Percentiles rank a stretch among this genome's conserved stretches.
These are phyloP conservation scores for Arthrobotrys iridis DNA, from an alignment of 2,329 filamentous ascomycete genomes.

Conservation along the genomic window DNA sequence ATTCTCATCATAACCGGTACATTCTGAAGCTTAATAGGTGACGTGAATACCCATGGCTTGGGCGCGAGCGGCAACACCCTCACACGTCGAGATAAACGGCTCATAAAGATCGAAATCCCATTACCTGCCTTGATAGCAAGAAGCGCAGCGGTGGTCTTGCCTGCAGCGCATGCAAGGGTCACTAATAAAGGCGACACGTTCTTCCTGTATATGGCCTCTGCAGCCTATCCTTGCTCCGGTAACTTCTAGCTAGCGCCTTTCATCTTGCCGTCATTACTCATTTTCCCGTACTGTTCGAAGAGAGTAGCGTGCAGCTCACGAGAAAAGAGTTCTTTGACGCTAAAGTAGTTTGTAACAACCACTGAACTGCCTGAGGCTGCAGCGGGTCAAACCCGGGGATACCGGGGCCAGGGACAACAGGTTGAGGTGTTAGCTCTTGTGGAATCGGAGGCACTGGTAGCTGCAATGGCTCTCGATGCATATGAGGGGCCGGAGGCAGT, in stretches of 20 bases:
- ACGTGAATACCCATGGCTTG: constrained; percentile 3
- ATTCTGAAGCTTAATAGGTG: neutral
- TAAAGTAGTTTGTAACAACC: neutral
- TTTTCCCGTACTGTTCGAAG: neutral
- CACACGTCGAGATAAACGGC: constrained; percentile 7
- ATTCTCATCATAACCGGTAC: neutral
- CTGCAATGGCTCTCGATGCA: too few species aligned
- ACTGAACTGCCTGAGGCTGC: neutral
- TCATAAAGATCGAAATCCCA: constrained; percentile 14
- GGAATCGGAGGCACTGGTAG: too few species aligned
- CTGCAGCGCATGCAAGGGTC: neutral
- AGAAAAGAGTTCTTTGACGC: neutral
- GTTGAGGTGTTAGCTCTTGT: too few species aligned
- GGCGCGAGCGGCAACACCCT: neutral
- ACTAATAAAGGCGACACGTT: constrained; percentile 8
- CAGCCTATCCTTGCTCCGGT: neutral
- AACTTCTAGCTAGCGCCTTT: neutral
- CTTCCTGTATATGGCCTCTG: neutral
- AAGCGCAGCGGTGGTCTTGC: neutral
- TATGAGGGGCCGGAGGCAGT: too few species aligned
- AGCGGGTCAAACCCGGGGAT: too few species aligned
- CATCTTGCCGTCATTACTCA: neutral
- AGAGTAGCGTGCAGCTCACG: neutral
- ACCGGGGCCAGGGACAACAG: too few species aligned
- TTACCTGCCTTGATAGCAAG: neutral